Conservation (phyloP, 78 protist species). For the Planoprotostelium fungivorum region DNA sequence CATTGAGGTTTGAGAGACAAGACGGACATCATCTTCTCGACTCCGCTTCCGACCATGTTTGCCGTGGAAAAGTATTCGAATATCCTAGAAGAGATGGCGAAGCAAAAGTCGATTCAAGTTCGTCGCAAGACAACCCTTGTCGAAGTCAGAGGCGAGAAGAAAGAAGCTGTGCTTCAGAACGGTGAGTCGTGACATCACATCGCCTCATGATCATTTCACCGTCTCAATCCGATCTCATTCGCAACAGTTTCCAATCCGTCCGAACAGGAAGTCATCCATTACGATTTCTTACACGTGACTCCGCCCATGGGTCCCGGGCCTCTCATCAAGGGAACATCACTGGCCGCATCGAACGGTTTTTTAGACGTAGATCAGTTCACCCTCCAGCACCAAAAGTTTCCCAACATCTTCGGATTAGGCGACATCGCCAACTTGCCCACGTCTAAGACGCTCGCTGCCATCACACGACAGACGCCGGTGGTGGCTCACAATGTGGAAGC, state of each 20-base stretch:
- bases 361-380: constrained; percentile 67
- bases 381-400: constrained; percentile 44
- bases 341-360: constrained; percentile 61
- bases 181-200: too few relatives aligned
- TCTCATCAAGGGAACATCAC: constrained; percentile 14
- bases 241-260: neutral
- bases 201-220: too few relatives aligned
- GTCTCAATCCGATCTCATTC: neutral
- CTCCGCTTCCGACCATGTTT: constrained; percentile 46
- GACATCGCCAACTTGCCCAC: constrained; percentile 68
- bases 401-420: constrained; percentile 66
- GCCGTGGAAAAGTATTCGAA: constrained; percentile 54
- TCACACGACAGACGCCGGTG: constrained; percentile 57
- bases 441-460: constrained; percentile 75
- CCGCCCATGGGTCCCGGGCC: constrained; percentile 62
- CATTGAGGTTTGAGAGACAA: constrained; percentile 14
- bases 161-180: constrained; percentile 63
- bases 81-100: constrained; percentile 21
- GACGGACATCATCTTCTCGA: constrained; percentile 23
- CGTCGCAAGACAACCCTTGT: constrained; percentile 20
- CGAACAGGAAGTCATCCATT: constrained; percentile 1
- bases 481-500: constrained; percentile 37
- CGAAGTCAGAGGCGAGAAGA: constrained; percentile 36
- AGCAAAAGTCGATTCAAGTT: constrained; percentile 13
- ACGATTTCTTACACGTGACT: constrained; percentile 63